A percentile compares a stretch with the other conserved stretches of the same genome.
Conservation (phyloP, 1,284 basidiomycete genomes). For the Puccinia triticina region DNA sequence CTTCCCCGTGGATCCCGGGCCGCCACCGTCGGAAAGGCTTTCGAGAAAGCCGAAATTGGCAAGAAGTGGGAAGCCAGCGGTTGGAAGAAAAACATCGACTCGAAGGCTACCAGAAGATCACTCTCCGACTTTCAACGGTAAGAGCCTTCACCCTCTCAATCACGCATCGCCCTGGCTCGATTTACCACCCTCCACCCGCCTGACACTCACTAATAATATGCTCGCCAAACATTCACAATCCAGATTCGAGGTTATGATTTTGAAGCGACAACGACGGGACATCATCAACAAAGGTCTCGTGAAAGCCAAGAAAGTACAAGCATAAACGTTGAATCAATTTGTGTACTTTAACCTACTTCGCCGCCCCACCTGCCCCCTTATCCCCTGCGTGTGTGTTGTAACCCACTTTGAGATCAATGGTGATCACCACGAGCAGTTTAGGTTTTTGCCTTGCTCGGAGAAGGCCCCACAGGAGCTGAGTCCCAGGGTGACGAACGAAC, state of each 20-base stretch:
- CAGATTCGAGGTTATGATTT: constrained; percentile 69
- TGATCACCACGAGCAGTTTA: no score
- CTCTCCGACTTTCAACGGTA: constrained; percentile 86
- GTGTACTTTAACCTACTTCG: constrained; percentile 27
- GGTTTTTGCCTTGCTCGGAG: no score
- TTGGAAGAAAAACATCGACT: constrained; percentile 89
- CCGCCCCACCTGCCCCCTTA: neutral
- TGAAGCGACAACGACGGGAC: constrained; percentile 75
- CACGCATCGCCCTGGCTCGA: neutral
- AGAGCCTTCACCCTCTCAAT: neutral
- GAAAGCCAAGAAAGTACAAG: constrained; percentile 62
- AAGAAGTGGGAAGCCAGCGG: constrained; percentile 75
- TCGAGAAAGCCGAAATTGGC: constrained; percentile 77
- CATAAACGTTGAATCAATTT: constrained; percentile 25
- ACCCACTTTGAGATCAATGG: constrained; percentile 21
- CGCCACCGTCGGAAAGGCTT: constrained; percentile 78
- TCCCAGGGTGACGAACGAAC: no score
- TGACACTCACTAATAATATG: neutral
- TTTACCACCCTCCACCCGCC: neutral
- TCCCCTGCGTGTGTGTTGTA: constrained; percentile 24
- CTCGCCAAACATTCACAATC: neutral
- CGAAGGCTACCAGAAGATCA: constrained; percentile 75
- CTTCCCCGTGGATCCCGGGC: constrained; percentile 86
- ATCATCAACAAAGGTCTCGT: constrained; percentile 69
- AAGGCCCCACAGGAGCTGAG: no score